These are phyloP conservation scores for Fusarium decemcellulare DNA, from an alignment of 2,329 filamentous ascomycete genomes.

Conservation along the genomic window DNA sequence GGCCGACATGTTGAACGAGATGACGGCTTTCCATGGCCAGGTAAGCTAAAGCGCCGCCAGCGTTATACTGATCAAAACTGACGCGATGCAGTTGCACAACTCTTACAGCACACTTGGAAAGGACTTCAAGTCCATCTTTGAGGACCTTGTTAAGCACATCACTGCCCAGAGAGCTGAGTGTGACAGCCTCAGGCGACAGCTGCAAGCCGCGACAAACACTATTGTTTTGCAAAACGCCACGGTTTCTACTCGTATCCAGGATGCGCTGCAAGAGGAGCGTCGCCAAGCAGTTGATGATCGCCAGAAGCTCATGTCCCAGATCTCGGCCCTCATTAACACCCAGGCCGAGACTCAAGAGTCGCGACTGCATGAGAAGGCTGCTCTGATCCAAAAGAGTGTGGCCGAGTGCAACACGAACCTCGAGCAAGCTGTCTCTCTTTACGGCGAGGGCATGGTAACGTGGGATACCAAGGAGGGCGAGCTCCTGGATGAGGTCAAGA, in stretches of 20 bases:
- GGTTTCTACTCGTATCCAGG: constrained; percentile 76
- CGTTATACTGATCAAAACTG: constrained; percentile 16
- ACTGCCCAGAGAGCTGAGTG: constrained; percentile 83
- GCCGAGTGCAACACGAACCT: constrained; percentile 73
- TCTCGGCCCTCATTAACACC: constrained; percentile 81
- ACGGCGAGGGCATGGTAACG: constrained; percentile 78
- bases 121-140: constrained; percentile 89
- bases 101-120: constrained; percentile 88
- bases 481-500: constrained; percentile 79
- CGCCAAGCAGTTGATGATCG: constrained; percentile 80
- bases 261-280: constrained; percentile 83
- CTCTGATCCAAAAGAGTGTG: constrained; percentile 75
- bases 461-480: constrained; percentile 80
- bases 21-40: constrained; percentile 84
- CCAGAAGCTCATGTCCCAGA: constrained; percentile 80
- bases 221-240: constrained; percentile 78
- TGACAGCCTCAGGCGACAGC: constrained; percentile 78
- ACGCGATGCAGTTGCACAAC: constrained; percentile 73
- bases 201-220: constrained; percentile 77
- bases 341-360: constrained; percentile 82
- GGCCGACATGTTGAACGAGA: constrained; percentile 87
- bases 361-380: constrained; percentile 76
- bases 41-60: constrained; percentile 52
- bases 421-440: constrained; percentile 74
- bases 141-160: constrained; percentile 82